Base-by-base conservation (phyloP, 768 basidiomycete species). In the Pholiota conissans region DNA sequence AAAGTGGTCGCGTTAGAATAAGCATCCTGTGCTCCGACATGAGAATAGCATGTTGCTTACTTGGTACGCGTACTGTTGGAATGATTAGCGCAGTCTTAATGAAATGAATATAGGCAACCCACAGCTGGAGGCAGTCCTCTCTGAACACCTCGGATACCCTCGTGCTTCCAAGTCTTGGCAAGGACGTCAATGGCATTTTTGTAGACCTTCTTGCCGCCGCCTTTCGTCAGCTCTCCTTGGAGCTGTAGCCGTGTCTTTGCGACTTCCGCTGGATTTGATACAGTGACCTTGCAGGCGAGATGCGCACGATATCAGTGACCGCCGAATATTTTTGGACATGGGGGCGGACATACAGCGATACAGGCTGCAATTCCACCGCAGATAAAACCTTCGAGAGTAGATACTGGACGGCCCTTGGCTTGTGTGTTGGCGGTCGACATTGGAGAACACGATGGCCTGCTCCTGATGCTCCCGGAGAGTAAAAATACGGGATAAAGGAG, bases 181-280 rank as follows among this genome's bases (percentile, higher is more conserved):
- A 96, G 74, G 13, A 91, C 94, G 66, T 98, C 95, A 39, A 93
- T 51, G 75, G 89, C 90, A 68, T 87, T 91, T 59, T 84, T 91
- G 77, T 99, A 99, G 2, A 98, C 91, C 68, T 85, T 91, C 62
- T 74, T 70, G 14, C 79, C 80, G 8, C 88, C 85, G 6, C 73
- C 80, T 67, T 89, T 93, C 30, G 90, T 85, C 10, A 99, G 84
- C 72, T 98, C 97, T 24, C 96, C 97, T 68, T 98, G 95, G 24
- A 99, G 82, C 71, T 99, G 97, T 50, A 99, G 75, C 55, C 96
- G 89, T 39, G 97, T 98, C 74, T 98, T 98, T 45, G 91, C 90
- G 20, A 95, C 93, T 64, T 89, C 89, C 4, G 86, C 87, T 11
- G 88, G 86, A 62, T 91, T 91, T 4, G 89, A 90, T 54, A 91